Base-by-base conservation (phyloP, 306 rosid species). In the Delonix regia region DNA sequence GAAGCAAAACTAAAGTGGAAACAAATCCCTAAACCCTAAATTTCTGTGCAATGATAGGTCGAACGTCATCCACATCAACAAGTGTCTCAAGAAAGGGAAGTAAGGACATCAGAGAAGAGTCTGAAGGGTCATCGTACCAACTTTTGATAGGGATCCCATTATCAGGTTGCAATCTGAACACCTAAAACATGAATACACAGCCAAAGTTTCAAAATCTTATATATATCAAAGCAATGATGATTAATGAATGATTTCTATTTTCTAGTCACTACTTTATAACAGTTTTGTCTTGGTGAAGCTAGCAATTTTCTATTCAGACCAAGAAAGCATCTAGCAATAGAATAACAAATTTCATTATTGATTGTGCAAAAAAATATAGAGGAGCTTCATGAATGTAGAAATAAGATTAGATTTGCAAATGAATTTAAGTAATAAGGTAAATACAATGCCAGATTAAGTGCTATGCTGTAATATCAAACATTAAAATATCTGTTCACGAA, bases 121-220 rank as follows among this genome's bases (percentile, higher is more conserved):
- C 71, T 0, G 15, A 39, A 21, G 48, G 10, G 12, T 66, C 52
- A 0, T 66, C 11, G 22, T 10, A 66, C 71, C 71, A 66, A 66
- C 71, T 66, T 41, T 66, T 15, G 6, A 66, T 66, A 0, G 71
- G 71, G 18, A 66, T 66, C 27, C 71, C 71, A 66, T 66, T 66
- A 41, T 66, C 71, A 39, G 52, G 52, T 24, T 66, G 71, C 52
- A 66, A 38, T 25, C 52, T 66, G 81, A 88, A 94, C 19, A 94
- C 98, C 98, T 94, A 80, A 49, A 38, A 65, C 61, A 51, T 74
- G 70, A 63, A 69, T 68, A 69, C 41, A 67, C 27, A 60, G 66
- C 44, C 18, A 44, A 21, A 47, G 67, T 85, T 84, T 80, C 69
- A 82, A 48, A 51, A 63, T 44, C 75, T 44, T 33, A 28, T 15